Conservation (phyloP, 495 filamentous ascomycete species). For the Clohesyomyces aquaticus region DNA sequence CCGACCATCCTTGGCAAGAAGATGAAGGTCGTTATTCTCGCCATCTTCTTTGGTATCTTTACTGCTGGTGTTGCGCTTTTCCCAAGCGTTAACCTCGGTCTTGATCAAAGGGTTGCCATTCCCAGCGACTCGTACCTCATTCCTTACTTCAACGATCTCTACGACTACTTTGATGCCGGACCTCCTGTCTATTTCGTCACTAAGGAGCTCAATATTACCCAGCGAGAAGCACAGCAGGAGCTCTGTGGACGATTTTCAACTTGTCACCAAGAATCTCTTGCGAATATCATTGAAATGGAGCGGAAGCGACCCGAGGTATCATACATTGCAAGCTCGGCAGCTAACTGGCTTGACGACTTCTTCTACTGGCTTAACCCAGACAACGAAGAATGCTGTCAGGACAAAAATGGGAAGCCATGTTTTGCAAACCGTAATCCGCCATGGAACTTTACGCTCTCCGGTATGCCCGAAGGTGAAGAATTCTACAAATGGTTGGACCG, state of each 20-base stretch:
- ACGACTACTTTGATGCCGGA: constrained; percentile 86
- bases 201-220: constrained; percentile 73
- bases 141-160: constrained; percentile 91
- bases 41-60: constrained; percentile 85
- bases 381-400: constrained; percentile 75
- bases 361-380: constrained; percentile 92
- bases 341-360: constrained; percentile 96
- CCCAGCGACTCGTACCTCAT: constrained; percentile 93
- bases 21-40: constrained; percentile 72
- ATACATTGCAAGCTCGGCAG: constrained; percentile 87
- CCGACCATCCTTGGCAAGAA: constrained; percentile 77
- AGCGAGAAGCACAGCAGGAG: constrained; percentile 73
- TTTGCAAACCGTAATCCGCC: constrained; percentile 73
- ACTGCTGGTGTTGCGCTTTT: constrained; percentile 81
- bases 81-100: constrained; percentile 79
- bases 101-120: constrained; percentile 93
- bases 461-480: constrained; percentile 90
- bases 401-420: constrained; percentile 66
- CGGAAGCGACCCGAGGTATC: constrained; percentile 87
- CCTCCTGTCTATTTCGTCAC: constrained; percentile 98
- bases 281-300: constrained; percentile 89
- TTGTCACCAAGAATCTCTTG: constrained; percentile 79
- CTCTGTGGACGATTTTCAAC: constrained; percentile 90
- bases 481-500: constrained; percentile 82
- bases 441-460: constrained; percentile 85